Conservation (phyloP, 768 basidiomycete species). For the Mycena vulgaris region DNA sequence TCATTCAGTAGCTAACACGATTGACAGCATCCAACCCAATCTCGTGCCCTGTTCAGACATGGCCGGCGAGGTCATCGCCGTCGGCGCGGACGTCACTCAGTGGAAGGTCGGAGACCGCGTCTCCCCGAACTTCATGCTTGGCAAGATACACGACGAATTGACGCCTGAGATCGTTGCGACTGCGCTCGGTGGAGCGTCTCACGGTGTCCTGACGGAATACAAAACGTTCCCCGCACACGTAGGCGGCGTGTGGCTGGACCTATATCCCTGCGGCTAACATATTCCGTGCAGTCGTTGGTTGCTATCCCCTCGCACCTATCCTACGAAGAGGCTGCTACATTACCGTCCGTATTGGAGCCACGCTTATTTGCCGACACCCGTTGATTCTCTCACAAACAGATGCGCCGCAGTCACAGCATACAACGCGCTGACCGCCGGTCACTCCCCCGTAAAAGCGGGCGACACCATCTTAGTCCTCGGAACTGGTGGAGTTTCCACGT, state of each 20-base stretch:
- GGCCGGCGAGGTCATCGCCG: too few relatives aligned
- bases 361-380: neutral
- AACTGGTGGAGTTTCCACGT: neutral
- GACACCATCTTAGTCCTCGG: neutral
- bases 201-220: neutral
- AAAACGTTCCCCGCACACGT: neutral
- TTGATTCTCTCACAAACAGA: neutral
- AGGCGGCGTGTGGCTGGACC: neutral
- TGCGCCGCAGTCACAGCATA: neutral
- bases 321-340: neutral
- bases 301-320: neutral
- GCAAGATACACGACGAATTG: neutral
- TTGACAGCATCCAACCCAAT: too few relatives aligned
- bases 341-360: neutral
- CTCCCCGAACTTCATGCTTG: too few relatives aligned
- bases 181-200: neutral
- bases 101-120: too few relatives aligned
- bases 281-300: neutral
- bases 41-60: too few relatives aligned
- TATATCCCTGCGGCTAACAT: neutral
- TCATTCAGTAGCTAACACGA: too few relatives aligned
- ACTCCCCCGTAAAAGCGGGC: neutral
- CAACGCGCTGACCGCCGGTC: neutral
- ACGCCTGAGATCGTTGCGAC: neutral
- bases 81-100: too few relatives aligned